Base-by-base conservation (phyloP, 2,329 filamentous ascomycete genomes). In the Teratosphaeria pseudoeucalypti region DNA sequence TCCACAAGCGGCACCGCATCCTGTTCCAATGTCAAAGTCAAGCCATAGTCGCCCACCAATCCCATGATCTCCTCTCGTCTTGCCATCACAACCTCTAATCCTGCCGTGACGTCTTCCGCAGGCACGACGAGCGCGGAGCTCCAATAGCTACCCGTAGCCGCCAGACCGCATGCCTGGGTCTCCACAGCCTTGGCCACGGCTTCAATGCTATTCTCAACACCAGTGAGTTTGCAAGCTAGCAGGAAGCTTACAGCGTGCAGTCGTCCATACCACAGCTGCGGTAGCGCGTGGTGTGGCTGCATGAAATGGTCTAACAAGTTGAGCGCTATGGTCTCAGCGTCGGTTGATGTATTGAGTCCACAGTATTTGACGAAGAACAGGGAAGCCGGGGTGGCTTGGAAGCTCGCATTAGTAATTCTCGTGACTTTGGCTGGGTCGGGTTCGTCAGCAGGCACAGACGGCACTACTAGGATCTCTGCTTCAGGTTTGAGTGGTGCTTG, bases 291-390 rank as follows among this genome's bases (percentile, higher is more conserved):
- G 37, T 54, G 27, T 34, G 58, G 10, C 53, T 55, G 29, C 16
- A 59, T n/a, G 7, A 60, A 60, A 27, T 60, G 59, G 23, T 62
- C 57, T 39, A 60, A 57, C n/a, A 60, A 47, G 37, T 56, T 60
- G 27, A 62, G 37, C 2, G 58, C 49, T 11, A 62, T 55, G 16
- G 16, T 62, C 39, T 62, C 61, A 12, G 58, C 54, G 34, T 62
- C 61, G 9, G 56, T 0, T 19, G 57, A 49, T 12, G 57, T 58
- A 11, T 58, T 52, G 14, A 62, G 54, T 10, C 26, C 12, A 14
- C 23, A 29, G 2, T 57, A 11, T 7, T 56, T 37, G 29, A 56
- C 52, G 37, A 60, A 60, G 54, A 55, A 56, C 11, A 62, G 54
- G 5, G 57, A 54, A 23, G 23, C 32, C 11, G 11, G 54, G 14